Evolutionary conservation across 2,329 filamentous ascomycete species (phyloP), one percentile per base, ranked within the genome.

Genomic region (Thelonectria discophora): DNA sequence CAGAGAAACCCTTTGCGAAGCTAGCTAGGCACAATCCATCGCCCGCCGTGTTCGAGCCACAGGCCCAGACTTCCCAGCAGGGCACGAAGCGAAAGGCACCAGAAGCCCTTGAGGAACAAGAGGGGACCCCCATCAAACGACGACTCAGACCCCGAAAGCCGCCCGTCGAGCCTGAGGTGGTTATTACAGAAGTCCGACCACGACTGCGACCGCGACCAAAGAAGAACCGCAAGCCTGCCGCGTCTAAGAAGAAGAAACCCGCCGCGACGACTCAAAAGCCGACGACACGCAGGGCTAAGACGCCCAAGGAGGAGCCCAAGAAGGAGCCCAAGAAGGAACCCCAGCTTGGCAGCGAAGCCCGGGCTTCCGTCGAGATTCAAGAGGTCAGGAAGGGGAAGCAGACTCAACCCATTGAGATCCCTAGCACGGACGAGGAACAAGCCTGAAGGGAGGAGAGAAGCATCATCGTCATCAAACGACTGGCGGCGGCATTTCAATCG

Each of bases 141-240:
- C 65, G 64, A 46, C 63, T 71, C 5, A 63, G 69, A 37, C 65
- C 69, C 2, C 63, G 67, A 48, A 71, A 71, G 18, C 51, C 55
- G 34, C 54, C 55, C 32, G 42, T 18, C n/a, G 58, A 67, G 10
- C 20, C 51, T 11, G 53, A 63, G 21, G 21, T 58, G 21, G 49
- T 46, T 15, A 47, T 46, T 15, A 43, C 52, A 9, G 58, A 59
- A 27, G 48, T 54, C n/a, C 61, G 58, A 24, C 60, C 64, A 21
- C n/a, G n/a, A n/a, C n/a, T n/a, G n/a, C n/a, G n/a, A n/a, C n/a
- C n/a, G n/a, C n/a, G n/a, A n/a, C 30, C 52, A 32, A 50, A 52
- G n/a, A 64, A 64, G 39, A 39, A 42, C 18, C 47, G 39, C 17
- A 61, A 56, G 39, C 43, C 50, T 40, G 27, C 53, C 34, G 56